These are phyloP conservation scores for Mycena sanguinolenta DNA, from an alignment of 768 basidiomycete genomes.

Conservation along the genomic window DNA sequence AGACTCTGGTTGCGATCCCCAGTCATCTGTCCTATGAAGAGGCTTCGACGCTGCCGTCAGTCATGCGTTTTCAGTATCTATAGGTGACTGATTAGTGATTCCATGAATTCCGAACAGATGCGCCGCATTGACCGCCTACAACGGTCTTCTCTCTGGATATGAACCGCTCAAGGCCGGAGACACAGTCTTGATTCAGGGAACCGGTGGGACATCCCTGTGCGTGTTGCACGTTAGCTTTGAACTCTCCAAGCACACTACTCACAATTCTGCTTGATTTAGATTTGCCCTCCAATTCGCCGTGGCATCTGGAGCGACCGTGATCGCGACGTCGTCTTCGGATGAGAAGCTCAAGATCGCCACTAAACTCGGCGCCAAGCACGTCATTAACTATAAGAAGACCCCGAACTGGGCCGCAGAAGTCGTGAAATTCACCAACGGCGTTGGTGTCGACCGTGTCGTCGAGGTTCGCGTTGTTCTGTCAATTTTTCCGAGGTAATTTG, in stretches of 20 bases:
- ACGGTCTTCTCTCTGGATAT: slow-evolving; percentile 53
- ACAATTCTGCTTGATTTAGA: slow-evolving; percentile 6
- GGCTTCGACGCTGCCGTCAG: slow-evolving; percentile 73
- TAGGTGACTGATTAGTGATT: too few species aligned
- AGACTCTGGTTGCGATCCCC: slow-evolving; percentile 67
- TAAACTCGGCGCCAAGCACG: too few species aligned
- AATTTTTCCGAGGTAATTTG: slow-evolving; percentile 30
- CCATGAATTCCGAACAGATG: slow-evolving; percentile 43
- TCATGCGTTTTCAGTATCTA: too few species aligned
- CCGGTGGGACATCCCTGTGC: slow-evolving; percentile 59
- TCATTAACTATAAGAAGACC: too few species aligned
- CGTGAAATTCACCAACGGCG: too few species aligned
- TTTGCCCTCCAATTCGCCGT: too few species aligned
- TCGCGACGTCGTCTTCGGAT: too few species aligned
- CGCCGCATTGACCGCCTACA: slow-evolving; percentile 66
- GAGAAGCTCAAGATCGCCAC: too few species aligned
- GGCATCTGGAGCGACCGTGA: too few species aligned
- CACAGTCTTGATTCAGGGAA: slow-evolving; percentile 60
- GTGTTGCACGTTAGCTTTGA: slow-evolving; percentile 1
- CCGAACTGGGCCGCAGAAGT: too few species aligned
- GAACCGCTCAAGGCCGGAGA: slow-evolving; percentile 60
- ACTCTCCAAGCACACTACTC: neutral
- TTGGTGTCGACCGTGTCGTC: slow-evolving; percentile 40
- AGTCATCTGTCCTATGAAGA: slow-evolving; percentile 72
- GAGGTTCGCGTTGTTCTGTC: slow-evolving; percentile 43